Conservation (phyloP, 257 asterid genomes). For the Solanum corneliomulleri region DNA sequence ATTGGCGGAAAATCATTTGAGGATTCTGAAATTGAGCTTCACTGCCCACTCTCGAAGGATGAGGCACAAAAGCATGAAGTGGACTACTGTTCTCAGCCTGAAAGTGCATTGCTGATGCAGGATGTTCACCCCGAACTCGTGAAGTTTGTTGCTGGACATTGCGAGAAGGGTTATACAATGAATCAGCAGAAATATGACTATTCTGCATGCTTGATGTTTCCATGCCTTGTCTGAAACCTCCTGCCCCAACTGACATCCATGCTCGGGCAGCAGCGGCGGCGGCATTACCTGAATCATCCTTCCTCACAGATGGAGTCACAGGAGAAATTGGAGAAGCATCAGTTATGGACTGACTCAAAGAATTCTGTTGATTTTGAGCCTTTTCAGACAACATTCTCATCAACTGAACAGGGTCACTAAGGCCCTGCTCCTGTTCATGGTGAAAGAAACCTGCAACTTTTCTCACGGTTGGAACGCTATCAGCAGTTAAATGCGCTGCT, state of each 20-base stretch:
- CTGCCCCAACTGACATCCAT: constrained; percentile 95
- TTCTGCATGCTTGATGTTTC: constrained; percentile 25
- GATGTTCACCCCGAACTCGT: constrained; percentile 40
- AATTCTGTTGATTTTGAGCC: constrained; percentile 45
- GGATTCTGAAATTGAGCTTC: constrained; percentile 49
- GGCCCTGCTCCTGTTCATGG: constrained; percentile 46
- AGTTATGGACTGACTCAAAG: constrained; percentile 18
- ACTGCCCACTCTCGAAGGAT: constrained; percentile 33
- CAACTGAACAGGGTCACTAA: constrained; percentile 60
- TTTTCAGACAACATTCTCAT: constrained; percentile 59
- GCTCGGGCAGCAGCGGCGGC: constrained; percentile 76
- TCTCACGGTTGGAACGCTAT: constrained; percentile 1
- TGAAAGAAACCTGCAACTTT: constrained; percentile 23
- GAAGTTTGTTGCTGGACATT: constrained; percentile 37
- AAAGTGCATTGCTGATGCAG: constrained; percentile 29
- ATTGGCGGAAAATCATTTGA: constrained; percentile 47
- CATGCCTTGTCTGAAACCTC: constrained; percentile 42
- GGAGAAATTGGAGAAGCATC: constrained; percentile 18
- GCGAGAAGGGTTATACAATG: constrained; percentile 41
- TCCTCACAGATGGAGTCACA: constrained; percentile 16
- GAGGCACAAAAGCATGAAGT: constrained; percentile 45
- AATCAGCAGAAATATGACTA: constrained; percentile 42
- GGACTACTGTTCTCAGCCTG: constrained; percentile 30
- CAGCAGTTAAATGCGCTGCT: constrained; percentile 11
- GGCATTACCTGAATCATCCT: constrained; percentile 47